phyloP scores from a whole-genome alignment of 176 grass and related monocot genomes.

The Sorghum bicolor region DNA sequence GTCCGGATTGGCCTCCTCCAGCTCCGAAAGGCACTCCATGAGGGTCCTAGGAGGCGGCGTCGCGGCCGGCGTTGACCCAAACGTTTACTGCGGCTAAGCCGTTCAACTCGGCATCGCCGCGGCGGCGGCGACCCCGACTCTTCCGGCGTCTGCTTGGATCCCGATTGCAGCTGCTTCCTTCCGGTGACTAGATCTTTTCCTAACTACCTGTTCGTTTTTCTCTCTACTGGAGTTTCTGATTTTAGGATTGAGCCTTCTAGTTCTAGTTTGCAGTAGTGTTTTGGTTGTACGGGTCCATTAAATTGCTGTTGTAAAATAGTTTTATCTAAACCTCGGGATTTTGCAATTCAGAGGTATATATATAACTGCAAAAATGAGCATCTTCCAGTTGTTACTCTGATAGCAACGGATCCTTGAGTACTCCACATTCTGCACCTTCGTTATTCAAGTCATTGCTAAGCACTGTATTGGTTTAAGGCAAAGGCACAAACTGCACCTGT shows the following conservation, averaged over 20 bases:
- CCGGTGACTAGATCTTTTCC: not conserved
- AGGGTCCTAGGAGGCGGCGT: not conserved
- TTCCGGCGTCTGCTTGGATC: not conserved
- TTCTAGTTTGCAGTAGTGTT: not conserved
- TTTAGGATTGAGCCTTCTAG: not conserved
- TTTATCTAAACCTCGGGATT: not conserved
- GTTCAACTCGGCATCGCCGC: not conserved
- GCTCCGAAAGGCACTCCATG: not conserved
- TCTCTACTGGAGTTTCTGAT: not conserved
- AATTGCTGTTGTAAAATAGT: not conserved
- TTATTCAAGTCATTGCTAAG: too few relatives aligned
- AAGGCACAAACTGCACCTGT: too few relatives aligned
- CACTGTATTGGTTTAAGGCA: too few relatives aligned
- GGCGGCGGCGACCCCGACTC: not conserved
- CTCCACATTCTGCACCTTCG: too few relatives aligned
- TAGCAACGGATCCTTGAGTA: too few relatives aligned
- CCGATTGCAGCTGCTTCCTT: not conserved
- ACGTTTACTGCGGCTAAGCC: not conserved
- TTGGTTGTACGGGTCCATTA: not conserved
- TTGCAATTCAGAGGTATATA: too few relatives aligned
- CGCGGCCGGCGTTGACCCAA: not conserved
- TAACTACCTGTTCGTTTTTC: not conserved
- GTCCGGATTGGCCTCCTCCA: not conserved
- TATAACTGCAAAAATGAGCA: too few relatives aligned
- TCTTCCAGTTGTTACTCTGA: too few relatives aligned